Conservation (phyloP, 73 alveolate species). For the Tetrahymena thermophila region DNA sequence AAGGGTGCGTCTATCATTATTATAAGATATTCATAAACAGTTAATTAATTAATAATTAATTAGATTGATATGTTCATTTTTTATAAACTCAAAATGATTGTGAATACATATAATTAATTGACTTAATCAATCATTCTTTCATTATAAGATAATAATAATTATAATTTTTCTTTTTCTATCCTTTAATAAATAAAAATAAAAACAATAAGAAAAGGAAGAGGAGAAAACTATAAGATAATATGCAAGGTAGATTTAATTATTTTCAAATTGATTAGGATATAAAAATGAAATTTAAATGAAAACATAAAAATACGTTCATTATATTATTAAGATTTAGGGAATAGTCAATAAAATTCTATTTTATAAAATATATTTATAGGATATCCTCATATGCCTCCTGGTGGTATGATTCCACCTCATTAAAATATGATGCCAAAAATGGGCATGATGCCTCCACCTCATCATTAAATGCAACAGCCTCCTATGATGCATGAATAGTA, state of each 20-base stretch:
- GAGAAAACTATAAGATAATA: background rate
- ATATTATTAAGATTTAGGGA: background rate
- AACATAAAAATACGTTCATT: background rate
- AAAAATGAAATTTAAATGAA: background rate
- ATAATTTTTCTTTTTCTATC: background rate
- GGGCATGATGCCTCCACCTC: conserved; percentile 3
- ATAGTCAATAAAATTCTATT: background rate
- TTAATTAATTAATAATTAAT: background rate
- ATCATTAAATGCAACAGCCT: background rate
- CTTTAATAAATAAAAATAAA: background rate
- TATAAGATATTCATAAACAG: background rate
- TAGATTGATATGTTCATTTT: background rate
- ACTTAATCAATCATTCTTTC: background rate
- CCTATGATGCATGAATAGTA: conserved; percentile 30
- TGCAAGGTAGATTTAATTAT: background rate
- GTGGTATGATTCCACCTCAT: conserved; percentile 1
- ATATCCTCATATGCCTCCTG: background rate
- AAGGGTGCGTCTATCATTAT: background rate
- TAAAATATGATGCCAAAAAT: background rate
- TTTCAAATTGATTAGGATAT: background rate
- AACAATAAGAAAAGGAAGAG: background rate
- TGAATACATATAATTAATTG: background rate
- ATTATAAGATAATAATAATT: background rate
- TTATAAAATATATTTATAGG: background rate
- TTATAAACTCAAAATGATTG: background rate